Conservation (phyloP, 2,329 filamentous ascomycete species). For the Verticillium isaacii region DNA sequence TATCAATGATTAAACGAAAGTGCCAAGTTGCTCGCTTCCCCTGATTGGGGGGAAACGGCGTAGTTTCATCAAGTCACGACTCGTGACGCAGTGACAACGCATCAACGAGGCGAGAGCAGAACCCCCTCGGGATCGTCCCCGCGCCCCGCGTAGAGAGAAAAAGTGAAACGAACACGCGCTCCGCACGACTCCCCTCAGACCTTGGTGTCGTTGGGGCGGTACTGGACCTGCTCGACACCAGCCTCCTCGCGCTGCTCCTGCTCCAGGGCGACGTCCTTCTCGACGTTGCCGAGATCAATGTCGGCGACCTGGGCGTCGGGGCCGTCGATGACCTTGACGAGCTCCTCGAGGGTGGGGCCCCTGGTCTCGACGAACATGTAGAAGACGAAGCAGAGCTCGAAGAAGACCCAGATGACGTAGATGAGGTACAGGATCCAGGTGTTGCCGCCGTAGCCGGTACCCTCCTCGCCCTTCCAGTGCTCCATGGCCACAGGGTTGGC, state of each 20-base stretch:
- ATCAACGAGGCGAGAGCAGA: neutral
- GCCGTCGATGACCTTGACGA: constrained; percentile 63
- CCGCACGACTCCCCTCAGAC: neutral
- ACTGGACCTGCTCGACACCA: neutral
- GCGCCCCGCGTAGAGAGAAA: neutral
- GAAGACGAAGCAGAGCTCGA: constrained; percentile 52
- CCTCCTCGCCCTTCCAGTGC: constrained; percentile 17
- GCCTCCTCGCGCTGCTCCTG: neutral
- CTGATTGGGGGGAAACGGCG: neutral
- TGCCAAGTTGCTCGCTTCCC: neutral
- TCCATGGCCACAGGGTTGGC: constrained; percentile 51
- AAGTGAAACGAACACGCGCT: neutral
- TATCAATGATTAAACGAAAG: neutral
- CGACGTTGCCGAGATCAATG: constrained; percentile 38
- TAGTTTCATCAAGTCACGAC: neutral
- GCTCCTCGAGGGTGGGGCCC: constrained; percentile 61
- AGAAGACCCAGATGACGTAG: constrained; percentile 49
- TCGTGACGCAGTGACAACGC: neutral
- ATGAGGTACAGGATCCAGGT: constrained; percentile 52
- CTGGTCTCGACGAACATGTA: constrained; percentile 56
- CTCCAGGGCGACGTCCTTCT: constrained; percentile 29
- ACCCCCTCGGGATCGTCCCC: neutral
- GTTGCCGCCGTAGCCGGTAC: constrained; percentile 17
- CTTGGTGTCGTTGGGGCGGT: neutral
- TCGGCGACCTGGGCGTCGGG: constrained; percentile 45